Conservation (phyloP, 441 rosid species). For the Erysimum cheiri region DNA sequence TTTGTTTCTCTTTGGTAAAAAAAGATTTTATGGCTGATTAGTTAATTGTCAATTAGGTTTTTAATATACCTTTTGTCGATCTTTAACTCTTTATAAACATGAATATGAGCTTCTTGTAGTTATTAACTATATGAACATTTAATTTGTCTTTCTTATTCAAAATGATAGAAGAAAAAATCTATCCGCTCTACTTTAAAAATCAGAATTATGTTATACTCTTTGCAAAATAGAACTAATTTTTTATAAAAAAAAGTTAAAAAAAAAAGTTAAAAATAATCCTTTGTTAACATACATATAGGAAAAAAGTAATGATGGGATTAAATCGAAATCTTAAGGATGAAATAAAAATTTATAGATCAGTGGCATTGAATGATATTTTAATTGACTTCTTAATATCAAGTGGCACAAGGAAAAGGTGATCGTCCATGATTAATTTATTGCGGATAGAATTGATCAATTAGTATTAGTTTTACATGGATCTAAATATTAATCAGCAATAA, state of each 20-base stretch:
- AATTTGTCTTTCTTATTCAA: neutral
- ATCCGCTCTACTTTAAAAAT: neutral
- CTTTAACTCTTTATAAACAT: neutral
- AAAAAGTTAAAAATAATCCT: too few species aligned
- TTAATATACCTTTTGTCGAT: neutral
- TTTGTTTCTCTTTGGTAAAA: conserved; percentile 28
- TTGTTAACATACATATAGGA: neutral
- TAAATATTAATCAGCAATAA: conserved; percentile 11
- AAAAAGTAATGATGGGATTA: neutral
- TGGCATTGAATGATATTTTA: neutral
- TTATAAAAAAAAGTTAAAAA: neutral
- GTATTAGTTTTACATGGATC: conserved; percentile 12
- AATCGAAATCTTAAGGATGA: neutral
- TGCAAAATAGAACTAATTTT: neutral
- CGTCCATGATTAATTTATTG: neutral
- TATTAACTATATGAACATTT: neutral
- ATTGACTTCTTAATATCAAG: conserved; percentile 23
- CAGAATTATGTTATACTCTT: neutral
- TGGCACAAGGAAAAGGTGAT: conserved; percentile 19
- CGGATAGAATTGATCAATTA: neutral
- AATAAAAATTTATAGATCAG: neutral
- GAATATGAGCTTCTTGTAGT: neutral
- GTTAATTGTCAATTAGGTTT: conserved; percentile 11
- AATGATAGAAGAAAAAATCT: neutral
- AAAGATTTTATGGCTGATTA: neutral